Evolutionary conservation across 2,329 filamentous ascomycete species (phyloP), one percentile per base, ranked within the genome.

Genomic region (Penicillium corylophilum): DNA sequence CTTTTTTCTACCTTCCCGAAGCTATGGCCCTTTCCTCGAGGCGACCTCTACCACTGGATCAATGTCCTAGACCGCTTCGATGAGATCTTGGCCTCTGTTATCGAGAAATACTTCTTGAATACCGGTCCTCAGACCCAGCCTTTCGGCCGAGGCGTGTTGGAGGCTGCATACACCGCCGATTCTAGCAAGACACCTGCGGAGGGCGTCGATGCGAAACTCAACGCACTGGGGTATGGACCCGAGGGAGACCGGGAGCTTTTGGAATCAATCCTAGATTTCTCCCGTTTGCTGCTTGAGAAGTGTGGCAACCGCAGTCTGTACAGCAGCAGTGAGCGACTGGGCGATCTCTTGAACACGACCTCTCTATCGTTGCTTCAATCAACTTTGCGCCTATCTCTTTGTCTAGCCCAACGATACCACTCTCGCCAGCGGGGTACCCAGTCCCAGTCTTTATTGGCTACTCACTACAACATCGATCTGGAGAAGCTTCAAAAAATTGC

Each of bases 31-130:
- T 95, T 97, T 67, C 93, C 93, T 35, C 85, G 93, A 70, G 95
- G 94, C 54, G 94, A 99, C 71, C 79, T 97, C 26, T 97, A 97
- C 70, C 93, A 99, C 78, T 99, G 95, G 95, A 96, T 99, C 61
- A 87, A 89, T 24, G 82, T 96, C 22, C 77, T 99, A 54, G 95
- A 99, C 72, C 87, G 91, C 51, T 97, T 99, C 72, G 94, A 99
- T 73, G 84, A 83, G 65, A 85, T 97, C 58, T 77, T 99, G 36
- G 90, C 95, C 63, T 79, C 84, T 35, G 91, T 95, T 70, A 90
- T 86, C 71, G 80, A 83, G 50, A 86, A 84, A 59, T 99, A 99
- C 75, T 84, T 84, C 55, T 79, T 99, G 50, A 83, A 84, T 55
- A 82, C 87, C 52, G 90, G 90, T 0, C 90, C 91, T 2, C 95